phyloP scores from a whole-genome alignment of 208 protist genomes.

The Lotmaria passim region DNA sequence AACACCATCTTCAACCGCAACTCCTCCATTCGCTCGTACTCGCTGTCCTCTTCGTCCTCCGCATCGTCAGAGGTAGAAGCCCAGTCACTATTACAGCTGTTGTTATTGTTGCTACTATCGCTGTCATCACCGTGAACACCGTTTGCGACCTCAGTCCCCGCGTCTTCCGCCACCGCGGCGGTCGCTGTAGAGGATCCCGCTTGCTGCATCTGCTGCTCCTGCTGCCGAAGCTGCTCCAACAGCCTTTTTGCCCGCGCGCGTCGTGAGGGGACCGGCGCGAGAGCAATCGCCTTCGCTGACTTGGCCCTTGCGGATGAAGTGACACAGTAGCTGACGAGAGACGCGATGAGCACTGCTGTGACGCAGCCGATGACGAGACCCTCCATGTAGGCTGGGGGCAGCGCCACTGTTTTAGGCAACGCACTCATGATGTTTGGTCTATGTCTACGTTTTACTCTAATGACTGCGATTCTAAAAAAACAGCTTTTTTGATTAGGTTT shows the following conservation, averaged over 20 bases:
- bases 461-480: no score
- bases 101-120: neutral
- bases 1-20: slow-evolving; percentile 79
- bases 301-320: neutral
- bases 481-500: neutral
- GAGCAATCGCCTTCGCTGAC: neutral
- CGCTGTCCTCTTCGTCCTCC: slow-evolving; percentile 44
- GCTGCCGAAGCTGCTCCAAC: slow-evolving; percentile 20
- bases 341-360: neutral
- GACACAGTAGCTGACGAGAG: slow-evolving; percentile 5
- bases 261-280: neutral
- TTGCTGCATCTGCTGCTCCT: no score
- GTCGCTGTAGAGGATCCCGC: no score
- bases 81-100: slow-evolving; percentile 22
- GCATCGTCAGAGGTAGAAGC: slow-evolving; percentile 13
- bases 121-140: neutral
- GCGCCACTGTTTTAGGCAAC: neutral
- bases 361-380: slow-evolving; percentile 15
- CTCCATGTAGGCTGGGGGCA: neutral
- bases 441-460: neutral
- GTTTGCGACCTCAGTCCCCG: neutral
- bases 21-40: slow-evolving; percentile 57
- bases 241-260: slow-evolving; percentile 24
- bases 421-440: neutral
- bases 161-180: neutral